Evolutionary conservation across 345 rosid species (phyloP).

Genomic region (Conringia planisiliqua): DNA sequence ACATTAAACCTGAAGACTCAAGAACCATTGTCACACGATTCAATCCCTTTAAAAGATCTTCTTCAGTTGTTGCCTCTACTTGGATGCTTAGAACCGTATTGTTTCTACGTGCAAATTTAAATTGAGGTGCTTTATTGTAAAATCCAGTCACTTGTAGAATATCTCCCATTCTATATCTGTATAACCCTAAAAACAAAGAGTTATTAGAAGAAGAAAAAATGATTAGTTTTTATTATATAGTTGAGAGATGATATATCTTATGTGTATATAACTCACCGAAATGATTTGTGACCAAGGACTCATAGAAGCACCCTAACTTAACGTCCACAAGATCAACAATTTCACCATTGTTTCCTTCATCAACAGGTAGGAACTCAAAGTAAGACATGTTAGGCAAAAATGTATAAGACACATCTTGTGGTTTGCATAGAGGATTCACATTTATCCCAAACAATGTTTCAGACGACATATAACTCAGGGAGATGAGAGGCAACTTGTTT

Average conservation of each 20-base stretch:
- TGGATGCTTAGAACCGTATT: constrained; percentile 50
- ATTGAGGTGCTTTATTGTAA: constrained; percentile 54
- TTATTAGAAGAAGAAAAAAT: background rate
- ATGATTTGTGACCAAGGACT: constrained; percentile 57
- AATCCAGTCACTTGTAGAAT: constrained; percentile 58
- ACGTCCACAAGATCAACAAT: constrained; percentile 53
- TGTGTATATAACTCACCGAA: constrained; percentile 34
- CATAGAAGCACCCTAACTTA: constrained; percentile 55
- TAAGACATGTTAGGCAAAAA: constrained; percentile 62
- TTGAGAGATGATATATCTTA: background rate
- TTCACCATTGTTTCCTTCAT: constrained; percentile 24
- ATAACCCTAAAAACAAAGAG: constrained; percentile 41
- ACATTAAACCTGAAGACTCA: constrained; percentile 41
- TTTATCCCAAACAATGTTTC: constrained; percentile 61
- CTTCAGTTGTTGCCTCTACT: constrained; percentile 63
- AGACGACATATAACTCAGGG: constrained; percentile 51
- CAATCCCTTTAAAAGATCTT: constrained; percentile 53
- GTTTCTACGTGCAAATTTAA: constrained; percentile 47
- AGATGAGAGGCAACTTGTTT: constrained; percentile 52
- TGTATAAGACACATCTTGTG: constrained; percentile 64
- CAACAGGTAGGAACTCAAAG: constrained; percentile 49
- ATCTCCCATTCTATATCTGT: constrained; percentile 63
- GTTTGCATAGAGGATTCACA: constrained; percentile 50
- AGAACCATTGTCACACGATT: constrained; percentile 34
- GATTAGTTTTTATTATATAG: background rate